Base-by-base conservation (phyloP, 768 basidiomycete species). In the Lactarius hatsudake region DNA sequence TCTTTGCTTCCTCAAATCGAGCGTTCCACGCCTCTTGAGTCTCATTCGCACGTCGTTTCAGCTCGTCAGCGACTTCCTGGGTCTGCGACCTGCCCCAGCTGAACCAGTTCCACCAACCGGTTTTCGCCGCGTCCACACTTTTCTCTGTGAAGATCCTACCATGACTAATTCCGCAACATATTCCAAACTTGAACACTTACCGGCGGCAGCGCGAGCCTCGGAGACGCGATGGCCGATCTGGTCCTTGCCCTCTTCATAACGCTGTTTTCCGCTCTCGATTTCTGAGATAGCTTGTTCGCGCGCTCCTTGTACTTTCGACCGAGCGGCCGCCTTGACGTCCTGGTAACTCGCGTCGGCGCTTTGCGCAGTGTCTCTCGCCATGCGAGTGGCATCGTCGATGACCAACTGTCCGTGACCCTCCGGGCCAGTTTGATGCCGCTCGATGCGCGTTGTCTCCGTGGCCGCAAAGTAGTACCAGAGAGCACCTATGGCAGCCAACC, bases 1-100 rank as follows among this genome's bases (percentile, higher is more conserved):
- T 18, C 59, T 68, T 70, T 13, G 62, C 66, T 18, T 70, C 69
- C 45, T 70, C 69, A 30, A 68, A 70, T 23, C 69, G 66, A 0
- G 59, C 23, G 23, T 42, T 57, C 62, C 67, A 70, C 6, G 36
- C 55, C 1, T 68, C 66, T 54, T 57, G 51, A 8, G 69, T 68
- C n/a, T 70, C 69, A 28, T 64, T 36, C 43, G 55, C 66, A 20
- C 62, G 66, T 13, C 59, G 66, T 56, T 63, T 68, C 53, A 70
- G 55, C 23, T 68, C 69, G 54, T 70, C 45, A 26, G 62, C 30
- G 3, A 56, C 40, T 28, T 61, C 62, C 28, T 18, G 53, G 36
- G 43, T 63, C 32, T 64, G 59, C 7, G 67, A 55, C 43, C 51
- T 70, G 26, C 69, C 66, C 69, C 69, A 70, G 48, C 55, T 38